A percentile compares a stretch with the other conserved stretches of the same genome.
phyloP scores from a whole-genome alignment of 371 early-diverging fungal species.

The Mortierella sp. region DNA sequence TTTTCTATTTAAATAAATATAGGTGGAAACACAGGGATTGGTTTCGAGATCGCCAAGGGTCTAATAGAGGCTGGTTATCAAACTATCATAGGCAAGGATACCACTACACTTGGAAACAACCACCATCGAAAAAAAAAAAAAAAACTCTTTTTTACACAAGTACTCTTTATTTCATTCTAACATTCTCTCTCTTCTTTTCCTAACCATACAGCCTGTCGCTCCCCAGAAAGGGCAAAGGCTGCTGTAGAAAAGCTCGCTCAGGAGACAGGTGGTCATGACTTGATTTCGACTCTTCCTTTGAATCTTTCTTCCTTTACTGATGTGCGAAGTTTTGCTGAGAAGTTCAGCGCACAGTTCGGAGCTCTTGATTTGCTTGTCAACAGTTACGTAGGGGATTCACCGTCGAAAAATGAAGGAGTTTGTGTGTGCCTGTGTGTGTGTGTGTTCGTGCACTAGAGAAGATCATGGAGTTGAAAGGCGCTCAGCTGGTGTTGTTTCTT shows the following conservation, averaged over 20 bases:
- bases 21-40: slow-evolving; percentile 24
- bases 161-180: too few relatives aligned
- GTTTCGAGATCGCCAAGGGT: slow-evolving; percentile 14
- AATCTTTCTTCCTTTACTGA: slow-evolving; percentile 59
- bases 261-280: slow-evolving; percentile 52
- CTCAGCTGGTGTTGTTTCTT: too few relatives aligned
- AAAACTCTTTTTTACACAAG: too few relatives aligned
- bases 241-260: slow-evolving; percentile 44
- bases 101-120: too few relatives aligned
- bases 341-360: slow-evolving; percentile 32
- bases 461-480: too few relatives aligned
- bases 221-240: slow-evolving; percentile 12
- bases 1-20: too few relatives aligned
- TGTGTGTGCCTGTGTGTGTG: too few relatives aligned
- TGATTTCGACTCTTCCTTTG: slow-evolving; percentile 52
- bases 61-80: slow-evolving; percentile 19
- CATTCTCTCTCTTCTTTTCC: neutral
- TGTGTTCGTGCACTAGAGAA: too few relatives aligned
- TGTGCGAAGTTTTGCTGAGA: slow-evolving; percentile 51
- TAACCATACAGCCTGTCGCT: slow-evolving; percentile 9
- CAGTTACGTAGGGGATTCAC: slow-evolving; percentile 11
- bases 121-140: too few relatives aligned
- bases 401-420: too few relatives aligned
- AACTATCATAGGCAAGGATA: slow-evolving; percentile 7
- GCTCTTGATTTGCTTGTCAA: slow-evolving; percentile 62